These are phyloP conservation scores for Wickerhamomyces rabaulensis DNA, from an alignment of 805 yeast species.

Conservation along the genomic window DNA sequence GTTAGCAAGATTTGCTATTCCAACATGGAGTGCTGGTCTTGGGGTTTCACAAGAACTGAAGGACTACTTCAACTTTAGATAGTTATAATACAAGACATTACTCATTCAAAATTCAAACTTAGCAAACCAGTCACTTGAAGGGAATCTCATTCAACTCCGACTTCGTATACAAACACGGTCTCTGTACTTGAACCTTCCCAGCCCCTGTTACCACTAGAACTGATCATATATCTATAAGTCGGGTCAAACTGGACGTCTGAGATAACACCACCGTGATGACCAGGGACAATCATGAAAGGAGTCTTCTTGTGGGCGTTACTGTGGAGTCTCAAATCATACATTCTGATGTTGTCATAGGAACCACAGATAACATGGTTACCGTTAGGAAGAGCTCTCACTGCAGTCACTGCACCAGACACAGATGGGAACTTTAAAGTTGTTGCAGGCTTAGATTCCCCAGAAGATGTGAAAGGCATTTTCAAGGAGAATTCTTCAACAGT, in stretches of 20 bases:
- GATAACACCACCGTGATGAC: conserved; percentile 91
- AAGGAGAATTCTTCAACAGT: conserved; percentile 72
- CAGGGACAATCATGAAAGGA: conserved; percentile 90
- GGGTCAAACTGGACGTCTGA: conserved; percentile 80
- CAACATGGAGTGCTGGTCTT: not conserved
- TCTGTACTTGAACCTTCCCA: conserved; percentile 87
- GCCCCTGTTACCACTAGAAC: conserved; percentile 93
- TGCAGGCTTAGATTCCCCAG: conserved; percentile 42
- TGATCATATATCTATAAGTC: conserved; percentile 79
- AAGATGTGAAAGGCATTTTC: conserved; percentile 42
- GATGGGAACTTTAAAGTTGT: conserved; percentile 70
- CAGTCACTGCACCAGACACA: conserved; percentile 87
- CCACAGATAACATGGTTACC: conserved; percentile 79
- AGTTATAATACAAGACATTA: not conserved
- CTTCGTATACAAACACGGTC: conserved; percentile 75
- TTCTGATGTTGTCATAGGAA: conserved; percentile 81
- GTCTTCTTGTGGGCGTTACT: conserved; percentile 30
- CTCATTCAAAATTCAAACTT: too few species aligned
- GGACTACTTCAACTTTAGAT: not conserved
- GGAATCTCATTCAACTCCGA: conserved; percentile 37
- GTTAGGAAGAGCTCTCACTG: conserved; percentile 76
- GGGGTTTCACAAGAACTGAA: not conserved
- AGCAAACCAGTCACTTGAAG: too few species aligned
- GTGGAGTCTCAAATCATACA: conserved; percentile 64
- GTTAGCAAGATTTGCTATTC: not conserved